Base-by-base conservation (phyloP, 2,329 filamentous ascomycete genomes). In the Penicillium paneum region DNA sequence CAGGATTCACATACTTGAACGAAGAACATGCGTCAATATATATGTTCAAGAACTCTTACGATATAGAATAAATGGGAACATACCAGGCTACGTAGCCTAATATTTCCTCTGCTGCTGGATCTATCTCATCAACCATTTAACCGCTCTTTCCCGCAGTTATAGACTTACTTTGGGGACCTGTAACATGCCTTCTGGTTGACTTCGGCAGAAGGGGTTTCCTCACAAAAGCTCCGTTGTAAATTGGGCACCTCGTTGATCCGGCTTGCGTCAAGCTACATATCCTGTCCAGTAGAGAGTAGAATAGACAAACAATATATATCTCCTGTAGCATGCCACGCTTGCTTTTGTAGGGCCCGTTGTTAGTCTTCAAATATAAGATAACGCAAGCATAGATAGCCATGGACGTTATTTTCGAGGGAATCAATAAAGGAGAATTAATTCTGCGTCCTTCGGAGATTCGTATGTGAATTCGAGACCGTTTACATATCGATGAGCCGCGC, bases 91-190 rank as follows among this genome's bases (percentile, higher is more conserved):
- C n/a, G n/a, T 24, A 13, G 12, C 13, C 10, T 8, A 24, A 26
- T 2, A 26, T 24, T n/a, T 40, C 38, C 21, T 26, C 12, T 19
- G 10, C 10, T 24, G 7, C 15, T 26, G 12, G 15, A 26, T 35
- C 8, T 35, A 5, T 17, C 34, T 35, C 34, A 17, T 35, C 8
- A 8, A 17, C 15, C 15, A n/a, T n/a, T n/a, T n/a, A 35, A 15
- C 11, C n/a, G n/a, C 4, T 5, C 34, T 17, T 40, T 15, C n/a
- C 12, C 38, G 38, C 35, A n/a, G 39, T 28, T 34, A 47, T 44
- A 45, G 56, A 46, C 47, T 57, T 54, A 28, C 46, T 28, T 15
- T 53, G 38, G 15, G 26, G 12, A 28, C n/a, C n/a, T n/a, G n/a
- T n/a, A n/a, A n/a, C n/a, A n/a, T n/a, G n/a, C n/a, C n/a, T n/a